phyloP scores from a whole-genome alignment of 2,329 filamentous ascomycete genomes.

The Chaetomium sp. region DNA sequence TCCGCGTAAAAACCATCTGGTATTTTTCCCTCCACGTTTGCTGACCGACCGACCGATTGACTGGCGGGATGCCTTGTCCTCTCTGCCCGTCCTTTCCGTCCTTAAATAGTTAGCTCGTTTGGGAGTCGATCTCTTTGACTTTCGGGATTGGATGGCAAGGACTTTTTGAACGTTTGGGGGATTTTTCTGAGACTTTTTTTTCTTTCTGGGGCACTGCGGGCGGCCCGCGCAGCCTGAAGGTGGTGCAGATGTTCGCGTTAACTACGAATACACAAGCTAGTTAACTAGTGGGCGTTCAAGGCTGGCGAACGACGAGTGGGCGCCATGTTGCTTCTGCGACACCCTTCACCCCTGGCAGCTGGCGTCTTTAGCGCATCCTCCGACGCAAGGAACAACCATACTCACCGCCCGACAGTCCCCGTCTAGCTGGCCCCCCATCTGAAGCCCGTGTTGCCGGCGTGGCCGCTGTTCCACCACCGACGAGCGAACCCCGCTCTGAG shows the following conservation, averaged over 20 bases:
- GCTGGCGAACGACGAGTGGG: not conserved
- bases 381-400: not conserved
- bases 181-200: not conserved
- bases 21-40: not conserved
- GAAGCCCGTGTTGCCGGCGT: not conserved
- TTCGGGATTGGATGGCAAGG: conserved; percentile 3
- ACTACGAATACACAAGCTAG: no score
- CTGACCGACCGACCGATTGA: no score
- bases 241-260: not conserved
- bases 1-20: not conserved
- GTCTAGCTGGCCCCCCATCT: not conserved
- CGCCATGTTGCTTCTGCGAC: conserved; percentile 12
- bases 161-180: not conserved
- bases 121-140: not conserved
- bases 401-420: conserved; percentile 17
- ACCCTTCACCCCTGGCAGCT: not conserved
- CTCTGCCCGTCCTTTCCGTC: not conserved
- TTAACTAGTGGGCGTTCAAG: not conserved
- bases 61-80: not conserved
- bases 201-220: not conserved
- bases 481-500: not conserved
- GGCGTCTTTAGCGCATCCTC: not conserved
- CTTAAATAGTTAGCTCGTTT: no score
- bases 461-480: conserved; percentile 1
- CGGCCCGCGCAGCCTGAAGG: not conserved